phyloP scores from a whole-genome alignment of 352 stramenopile species.

The Phytophthora europaea region DNA sequence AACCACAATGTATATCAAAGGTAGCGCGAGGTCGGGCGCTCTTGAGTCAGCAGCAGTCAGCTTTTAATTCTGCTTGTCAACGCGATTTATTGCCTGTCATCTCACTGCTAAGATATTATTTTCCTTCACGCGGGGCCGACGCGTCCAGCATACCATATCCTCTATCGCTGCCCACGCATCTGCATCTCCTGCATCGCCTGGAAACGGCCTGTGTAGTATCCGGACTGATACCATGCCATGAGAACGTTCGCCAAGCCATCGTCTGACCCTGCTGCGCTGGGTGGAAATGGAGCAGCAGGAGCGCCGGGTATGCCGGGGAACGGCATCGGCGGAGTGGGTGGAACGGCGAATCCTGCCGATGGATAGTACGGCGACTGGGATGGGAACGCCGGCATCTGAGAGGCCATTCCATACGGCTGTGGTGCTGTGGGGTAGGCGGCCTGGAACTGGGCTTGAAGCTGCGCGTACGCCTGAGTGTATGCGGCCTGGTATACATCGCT shows the following conservation, averaged over 20 bases:
- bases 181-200: constrained; percentile 86
- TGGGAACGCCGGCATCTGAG: constrained; percentile 27
- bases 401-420: constrained; percentile 24
- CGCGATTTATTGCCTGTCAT: background rate
- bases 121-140: background rate
- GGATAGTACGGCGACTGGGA: constrained; percentile 40
- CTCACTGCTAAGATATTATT: background rate
- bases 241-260: constrained; percentile 80
- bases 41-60: background rate
- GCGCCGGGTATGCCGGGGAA: constrained; percentile 40
- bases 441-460: constrained; percentile 70
- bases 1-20: background rate
- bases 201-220: constrained; percentile 84
- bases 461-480: constrained; percentile 75
- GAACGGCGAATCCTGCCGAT: constrained; percentile 25
- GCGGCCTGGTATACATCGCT: constrained; percentile 70
- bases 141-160: constrained; percentile 13
- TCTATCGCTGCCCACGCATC: constrained; percentile 36
- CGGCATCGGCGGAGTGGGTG: constrained; percentile 29
- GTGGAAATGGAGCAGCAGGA: constrained; percentile 26
- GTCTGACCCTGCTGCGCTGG: constrained; percentile 34
- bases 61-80: background rate
- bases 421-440: constrained; percentile 38
- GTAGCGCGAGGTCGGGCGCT: background rate
- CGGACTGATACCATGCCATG: constrained; percentile 88